phyloP scores from a whole-genome alignment of 2,329 filamentous ascomycete species.

The Cytospora leucostoma region DNA sequence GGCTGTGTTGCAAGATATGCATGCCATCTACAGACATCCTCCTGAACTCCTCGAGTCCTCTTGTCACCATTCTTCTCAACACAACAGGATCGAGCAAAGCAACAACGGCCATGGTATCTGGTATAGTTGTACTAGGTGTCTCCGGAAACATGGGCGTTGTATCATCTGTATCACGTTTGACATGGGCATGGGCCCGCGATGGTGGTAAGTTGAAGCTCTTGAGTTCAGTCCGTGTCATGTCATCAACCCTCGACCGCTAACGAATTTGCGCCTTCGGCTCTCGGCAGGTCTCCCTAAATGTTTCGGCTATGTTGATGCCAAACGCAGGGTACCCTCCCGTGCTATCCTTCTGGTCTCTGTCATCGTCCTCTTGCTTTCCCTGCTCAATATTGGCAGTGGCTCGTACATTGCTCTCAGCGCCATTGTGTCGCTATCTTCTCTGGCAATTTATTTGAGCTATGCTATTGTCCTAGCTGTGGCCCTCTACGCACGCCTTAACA shows the following conservation, averaged over 20 bases:
- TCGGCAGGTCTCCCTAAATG: slow-evolving; percentile 6
- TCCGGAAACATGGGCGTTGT: slow-evolving; percentile 45
- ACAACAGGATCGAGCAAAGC: slow-evolving; percentile 43
- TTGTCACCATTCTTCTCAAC: slow-evolving; percentile 44
- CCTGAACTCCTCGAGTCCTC: slow-evolving; percentile 40
- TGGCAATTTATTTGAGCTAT: slow-evolving; percentile 29
- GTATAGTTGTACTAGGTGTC: slow-evolving; percentile 41
- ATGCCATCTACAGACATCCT: slow-evolving; percentile 42
- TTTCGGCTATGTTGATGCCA: slow-evolving; percentile 34
- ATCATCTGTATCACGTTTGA: slow-evolving; percentile 49
- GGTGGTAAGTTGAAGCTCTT: slow-evolving; percentile 35
- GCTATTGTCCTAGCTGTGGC: slow-evolving; percentile 26
- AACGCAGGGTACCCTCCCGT: slow-evolving; percentile 39
- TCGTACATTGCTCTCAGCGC: slow-evolving; percentile 41
- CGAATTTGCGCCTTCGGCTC: slow-evolving; percentile 24
- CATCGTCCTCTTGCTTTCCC: slow-evolving; percentile 38
- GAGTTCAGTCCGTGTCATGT: slow-evolving; percentile 41
- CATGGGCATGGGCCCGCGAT: slow-evolving; percentile 52
- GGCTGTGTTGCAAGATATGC: slow-evolving; percentile 28
- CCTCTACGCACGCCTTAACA: slow-evolving; percentile 22
- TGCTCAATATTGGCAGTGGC: slow-evolving; percentile 43
- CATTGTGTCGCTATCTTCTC: slow-evolving; percentile 41
- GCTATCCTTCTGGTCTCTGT: slow-evolving; percentile 39
- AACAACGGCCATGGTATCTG: slow-evolving; percentile 43
- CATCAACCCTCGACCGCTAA: slow-evolving; percentile 35